Base-by-base conservation (phyloP, 176 grass and related monocot genomes). In the Avena atlantica region DNA sequence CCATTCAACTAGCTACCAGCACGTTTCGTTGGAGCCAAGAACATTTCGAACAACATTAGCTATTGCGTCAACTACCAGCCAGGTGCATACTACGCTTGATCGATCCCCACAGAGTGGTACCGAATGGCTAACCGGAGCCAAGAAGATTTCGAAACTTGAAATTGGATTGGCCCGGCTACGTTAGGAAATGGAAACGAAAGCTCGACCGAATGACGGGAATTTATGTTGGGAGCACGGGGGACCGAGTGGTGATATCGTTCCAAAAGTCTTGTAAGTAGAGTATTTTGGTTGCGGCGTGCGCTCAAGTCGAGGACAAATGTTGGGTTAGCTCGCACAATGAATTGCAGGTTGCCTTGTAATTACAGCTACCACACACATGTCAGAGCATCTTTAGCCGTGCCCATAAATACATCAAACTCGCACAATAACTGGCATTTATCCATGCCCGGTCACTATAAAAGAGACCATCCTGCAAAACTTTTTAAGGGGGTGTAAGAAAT, bases 81-180 rank as follows among this genome's bases (percentile, higher is more conserved):
- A 58, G 50, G 51, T 78, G 27, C 52, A 21, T 51, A 52, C 70
- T 42, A 42, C 40, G 40, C 40, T 42, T 42, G 44, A 2, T 71
- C 49, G 44, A 74, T 74, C n/a, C n/a, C 31, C 44, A 31, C 71
- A 51, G 8, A 34, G 36, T 79, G 84, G 56, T 48, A 60, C 82
- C 69, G 21, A 49, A 9, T 21, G 12, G 25, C 42, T 77, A 49
- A 55, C 55, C 24, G 76, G 85, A 87, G 78, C 78, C 67, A 81
- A 64, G 27, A 37, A 7, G 5, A 74, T 74, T 81, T 87, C 11
- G 20, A 81, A 62, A 81, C 70, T 63, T 6, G 68, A 62, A 40
- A 34, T 15, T 19, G 11, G 48, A 6, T 37, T 42, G n/a, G n/a
- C 8, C 47, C 3, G 47, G 47, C 12, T 15, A 75, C 29, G 34